These are phyloP conservation scores for Suillus occidentalis DNA, from an alignment of 768 basidiomycete species.

Conservation along the genomic window DNA sequence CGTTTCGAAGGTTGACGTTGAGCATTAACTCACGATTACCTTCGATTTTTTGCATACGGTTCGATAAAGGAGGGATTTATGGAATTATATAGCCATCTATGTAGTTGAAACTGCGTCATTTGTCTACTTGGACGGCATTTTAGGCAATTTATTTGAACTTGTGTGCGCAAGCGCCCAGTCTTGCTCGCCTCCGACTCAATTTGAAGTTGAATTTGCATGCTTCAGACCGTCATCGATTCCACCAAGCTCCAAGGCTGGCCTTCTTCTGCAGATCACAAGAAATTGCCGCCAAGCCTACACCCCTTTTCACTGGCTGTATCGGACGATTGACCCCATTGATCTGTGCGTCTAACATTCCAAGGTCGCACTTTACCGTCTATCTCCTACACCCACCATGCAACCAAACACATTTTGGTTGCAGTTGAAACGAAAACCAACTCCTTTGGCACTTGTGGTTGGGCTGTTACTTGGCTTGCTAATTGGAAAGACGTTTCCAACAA, in stretches of 20 bases:
- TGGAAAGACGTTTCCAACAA: slow-evolving; percentile 45
- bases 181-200: not conserved
- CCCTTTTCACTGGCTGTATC: not conserved
- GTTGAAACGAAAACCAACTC: slow-evolving; percentile 50
- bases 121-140: not conserved
- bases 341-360: not conserved
- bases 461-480: slow-evolving; percentile 61
- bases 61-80: not conserved
- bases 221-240: not conserved
- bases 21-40: not conserved
- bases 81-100: not conserved
- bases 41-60: not conserved
- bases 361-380: not conserved
- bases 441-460: slow-evolving; percentile 59
- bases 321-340: not conserved
- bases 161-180: slow-evolving; percentile 2
- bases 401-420: slow-evolving; percentile 28
- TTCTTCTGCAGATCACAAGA: slow-evolving; percentile 5
- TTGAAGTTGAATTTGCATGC: not conserved
- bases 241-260: not conserved
- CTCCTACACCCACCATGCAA: slow-evolving; percentile 23
- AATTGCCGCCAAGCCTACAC: not conserved
- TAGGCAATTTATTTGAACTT: slow-evolving; percentile 2
- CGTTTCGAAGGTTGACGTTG: not conserved
- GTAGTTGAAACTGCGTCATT: not conserved